Conservation (phyloP, 805 yeast genomes). For the Kuraishia capsulata region DNA sequence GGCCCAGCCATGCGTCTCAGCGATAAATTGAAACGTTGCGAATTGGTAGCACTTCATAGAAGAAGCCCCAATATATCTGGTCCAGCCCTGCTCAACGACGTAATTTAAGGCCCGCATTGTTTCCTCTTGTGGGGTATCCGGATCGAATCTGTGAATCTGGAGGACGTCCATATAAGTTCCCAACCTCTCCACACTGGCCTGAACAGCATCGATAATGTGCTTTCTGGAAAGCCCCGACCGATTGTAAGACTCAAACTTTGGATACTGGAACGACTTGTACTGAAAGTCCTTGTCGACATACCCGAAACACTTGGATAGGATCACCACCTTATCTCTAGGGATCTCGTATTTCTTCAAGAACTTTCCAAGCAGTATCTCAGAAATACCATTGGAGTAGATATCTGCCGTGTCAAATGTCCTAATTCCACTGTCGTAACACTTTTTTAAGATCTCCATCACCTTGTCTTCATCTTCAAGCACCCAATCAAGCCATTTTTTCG, state of each 20-base stretch:
- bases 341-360: slow-evolving; percentile 42
- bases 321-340: slow-evolving; percentile 46
- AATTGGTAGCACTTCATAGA: slow-evolving; percentile 49
- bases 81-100: slow-evolving; percentile 33
- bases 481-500: slow-evolving; percentile 33
- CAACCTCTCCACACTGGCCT: slow-evolving; percentile 29
- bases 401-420: slow-evolving; percentile 46
- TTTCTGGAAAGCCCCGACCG: slow-evolving; percentile 32
- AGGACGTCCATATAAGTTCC: slow-evolving; percentile 44
- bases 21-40: slow-evolving; percentile 41
- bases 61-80: slow-evolving; percentile 53
- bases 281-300: slow-evolving; percentile 9
- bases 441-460: slow-evolving; percentile 33
- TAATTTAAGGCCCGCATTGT: slow-evolving; percentile 48
- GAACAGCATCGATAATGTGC: slow-evolving; percentile 35
- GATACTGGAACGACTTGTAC: slow-evolving; percentile 1
- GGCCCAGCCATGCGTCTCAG: slow-evolving; percentile 46
- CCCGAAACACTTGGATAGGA: slow-evolving; percentile 35
- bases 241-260: slow-evolving; percentile 13
- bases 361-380: slow-evolving; percentile 44
- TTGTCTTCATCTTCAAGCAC: slow-evolving; percentile 37
- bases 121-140: slow-evolving; percentile 37
- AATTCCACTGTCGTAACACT: slow-evolving; percentile 35
- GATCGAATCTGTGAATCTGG: slow-evolving; percentile 50
- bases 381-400: slow-evolving; percentile 34